Percentiles rank a stretch among this genome's conserved stretches.
These are phyloP conservation scores for Populus trichocarpa DNA, from an alignment of 441 rosid species.

Conservation along the genomic window DNA sequence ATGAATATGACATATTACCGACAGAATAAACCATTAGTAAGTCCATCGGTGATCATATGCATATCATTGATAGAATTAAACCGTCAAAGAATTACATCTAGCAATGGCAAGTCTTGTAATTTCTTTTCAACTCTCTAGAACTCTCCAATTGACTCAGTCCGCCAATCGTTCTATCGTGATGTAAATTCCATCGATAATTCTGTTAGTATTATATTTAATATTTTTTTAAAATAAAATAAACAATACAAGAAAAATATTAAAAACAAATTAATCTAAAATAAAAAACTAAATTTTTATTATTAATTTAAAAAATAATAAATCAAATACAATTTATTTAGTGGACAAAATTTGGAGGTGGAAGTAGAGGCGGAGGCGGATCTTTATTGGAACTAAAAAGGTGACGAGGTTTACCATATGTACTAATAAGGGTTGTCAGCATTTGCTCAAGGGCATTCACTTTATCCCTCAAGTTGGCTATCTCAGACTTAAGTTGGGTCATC, in stretches of 20 bases:
- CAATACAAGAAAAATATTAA: neutral
- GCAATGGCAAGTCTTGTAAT: too few relatives aligned
- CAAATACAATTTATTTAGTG: neutral
- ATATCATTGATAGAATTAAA: too few relatives aligned
- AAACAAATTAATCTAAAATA: too few relatives aligned
- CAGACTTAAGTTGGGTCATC: neutral
- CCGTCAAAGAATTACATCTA: neutral
- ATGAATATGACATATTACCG: too few relatives aligned
- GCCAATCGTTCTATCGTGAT: accelerated
- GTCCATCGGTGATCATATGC: too few relatives aligned
- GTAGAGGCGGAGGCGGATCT: neutral
- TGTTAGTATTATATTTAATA: neutral
- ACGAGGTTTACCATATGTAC: neutral
- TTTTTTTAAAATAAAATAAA: neutral
- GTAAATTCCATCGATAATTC: neutral
- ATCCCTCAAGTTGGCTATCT: neutral
- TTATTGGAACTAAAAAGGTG: accelerated
- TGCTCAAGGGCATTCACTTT: neutral
- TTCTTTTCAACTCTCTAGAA: too few relatives aligned
- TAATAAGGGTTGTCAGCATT: accelerated
- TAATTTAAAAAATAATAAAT: too few relatives aligned
- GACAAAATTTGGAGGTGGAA: neutral
- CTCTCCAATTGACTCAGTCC: accelerated
- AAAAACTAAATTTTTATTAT: too few relatives aligned
- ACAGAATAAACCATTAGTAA: too few relatives aligned